Evolutionary conservation across 345 rosid species (phyloP).

Genomic region (Sisymbrium altissimum): DNA sequence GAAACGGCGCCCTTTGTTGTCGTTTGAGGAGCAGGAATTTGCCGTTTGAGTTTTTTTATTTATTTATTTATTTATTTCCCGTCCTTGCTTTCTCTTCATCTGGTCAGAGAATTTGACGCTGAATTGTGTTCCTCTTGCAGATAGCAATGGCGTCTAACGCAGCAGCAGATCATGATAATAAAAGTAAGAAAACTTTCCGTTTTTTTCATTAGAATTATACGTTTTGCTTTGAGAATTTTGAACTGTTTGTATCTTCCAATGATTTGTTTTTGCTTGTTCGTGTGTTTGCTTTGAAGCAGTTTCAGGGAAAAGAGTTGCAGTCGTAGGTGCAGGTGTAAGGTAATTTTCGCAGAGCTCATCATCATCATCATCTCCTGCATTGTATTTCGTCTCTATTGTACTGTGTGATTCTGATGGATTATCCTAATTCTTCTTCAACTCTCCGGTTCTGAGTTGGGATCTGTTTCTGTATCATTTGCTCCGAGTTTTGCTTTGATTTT

Average conservation of each 20-base stretch:
- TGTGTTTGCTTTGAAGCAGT: constrained; percentile 33
- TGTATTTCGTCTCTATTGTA: background rate
- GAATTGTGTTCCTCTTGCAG: constrained; percentile 7
- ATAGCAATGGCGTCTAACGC: constrained; percentile 41
- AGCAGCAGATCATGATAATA: constrained; percentile 20
- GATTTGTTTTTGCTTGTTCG: background rate
- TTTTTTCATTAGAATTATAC: no score
- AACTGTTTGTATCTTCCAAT: background rate
- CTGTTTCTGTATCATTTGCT: no score
- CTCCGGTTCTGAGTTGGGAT: no score
- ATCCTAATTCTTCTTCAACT: background rate
- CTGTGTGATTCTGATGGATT: background rate
- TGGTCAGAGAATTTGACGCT: constrained; percentile 16
- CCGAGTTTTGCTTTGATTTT: background rate
- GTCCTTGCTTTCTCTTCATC: background rate
- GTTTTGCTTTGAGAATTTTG: background rate
- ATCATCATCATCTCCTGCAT: constrained; percentile 10
- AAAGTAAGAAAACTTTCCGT: constrained; percentile 13
- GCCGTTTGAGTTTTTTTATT: constrained; percentile 3
- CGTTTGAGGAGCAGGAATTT: constrained; percentile 7
- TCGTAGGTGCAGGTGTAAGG: constrained; percentile 92
- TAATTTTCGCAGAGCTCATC: background rate
- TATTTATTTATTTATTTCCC: background rate
- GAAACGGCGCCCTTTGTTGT: background rate
- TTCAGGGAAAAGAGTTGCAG: constrained; percentile 63